These are phyloP conservation scores for Thermochaetoides thermophila DNA, from an alignment of 495 filamentous ascomycete species.

Conservation along the genomic window DNA sequence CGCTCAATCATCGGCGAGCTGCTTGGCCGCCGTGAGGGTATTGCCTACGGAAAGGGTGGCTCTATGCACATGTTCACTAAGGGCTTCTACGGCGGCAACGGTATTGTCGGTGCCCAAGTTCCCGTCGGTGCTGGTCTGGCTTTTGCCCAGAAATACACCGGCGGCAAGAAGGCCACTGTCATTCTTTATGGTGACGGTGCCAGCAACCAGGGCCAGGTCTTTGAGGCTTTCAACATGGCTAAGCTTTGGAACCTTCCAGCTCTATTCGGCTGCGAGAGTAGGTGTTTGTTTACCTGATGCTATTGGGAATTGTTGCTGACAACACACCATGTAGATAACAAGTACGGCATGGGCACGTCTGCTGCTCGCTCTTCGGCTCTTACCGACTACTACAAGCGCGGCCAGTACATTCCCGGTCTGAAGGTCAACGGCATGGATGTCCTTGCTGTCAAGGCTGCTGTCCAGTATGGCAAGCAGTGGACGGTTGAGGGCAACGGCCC, in stretches of 20 bases:
- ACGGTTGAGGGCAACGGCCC: constrained; percentile 70
- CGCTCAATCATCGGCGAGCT: constrained; percentile 94
- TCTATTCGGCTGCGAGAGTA: constrained; percentile 97
- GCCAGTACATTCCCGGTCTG: constrained; percentile 97
- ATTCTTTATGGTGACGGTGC: constrained; percentile 92
- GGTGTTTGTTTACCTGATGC: constrained; percentile 17
- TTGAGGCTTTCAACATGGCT: constrained; percentile 99
- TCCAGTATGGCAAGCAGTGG: constrained; percentile 81
- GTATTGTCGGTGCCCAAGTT: constrained; percentile 97
- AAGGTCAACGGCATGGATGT: constrained; percentile 99
- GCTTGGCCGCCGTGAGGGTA: constrained; percentile 85
- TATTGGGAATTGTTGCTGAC: background rate
- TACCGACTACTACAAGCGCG: constrained; percentile 99
- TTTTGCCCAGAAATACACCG: constrained; percentile 91
- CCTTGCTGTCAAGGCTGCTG: constrained; percentile 91
- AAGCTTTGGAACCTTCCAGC: constrained; percentile 95
- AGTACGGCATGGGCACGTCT: constrained; percentile 99
- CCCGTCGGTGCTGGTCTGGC: constrained; percentile 93
- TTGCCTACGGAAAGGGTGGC: constrained; percentile 95
- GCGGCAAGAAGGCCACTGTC: constrained; percentile 68
- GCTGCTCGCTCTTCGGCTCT: constrained; percentile 85
- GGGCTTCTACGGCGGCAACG: constrained; percentile 96
- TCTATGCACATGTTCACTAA: constrained; percentile 99
- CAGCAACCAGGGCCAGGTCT: constrained; percentile 96
- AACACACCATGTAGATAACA: constrained; percentile 60